Base-by-base conservation (phyloP, 306 rosid species). In the Prinsepia uniflora region DNA sequence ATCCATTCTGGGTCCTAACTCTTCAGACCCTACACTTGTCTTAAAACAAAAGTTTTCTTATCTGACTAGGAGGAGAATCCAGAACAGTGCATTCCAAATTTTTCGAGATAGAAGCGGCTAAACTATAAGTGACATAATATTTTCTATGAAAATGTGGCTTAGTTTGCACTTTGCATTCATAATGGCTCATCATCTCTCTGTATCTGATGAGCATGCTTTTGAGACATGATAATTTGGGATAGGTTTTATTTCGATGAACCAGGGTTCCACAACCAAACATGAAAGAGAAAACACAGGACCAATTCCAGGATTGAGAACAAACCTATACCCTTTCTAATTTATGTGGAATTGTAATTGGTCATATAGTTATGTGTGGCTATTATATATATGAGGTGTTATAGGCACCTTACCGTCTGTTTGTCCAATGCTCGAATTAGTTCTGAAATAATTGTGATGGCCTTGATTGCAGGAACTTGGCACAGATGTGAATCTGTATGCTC, bases 401-500 rank as follows among this genome's bases (percentile, higher is more conserved):
- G 43, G 22, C 22, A 22, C 24, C 43, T 66, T 62, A 12, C 43
- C 57, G 46, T 66, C 55, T 46, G 55, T 45, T 24, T 20, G n/a
- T 45, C 56, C 5, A 22, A 13, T 5, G 30, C 40, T 49, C 4
- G 12, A 67, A 45, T 74, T 41, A 45, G 3, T 66, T 22, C 46
- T 60, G 53, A 75, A 41, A 9, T 60, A 24, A 40, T 67, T 79
- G 68, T 48, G 30, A 44, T 65, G 72, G 18, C 67, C 13, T 76
- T 45, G 55, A 83, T 73, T 84, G 70, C 74, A 91, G 99, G 97
- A 94, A 86, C 96, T 94, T 75, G 97, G 99, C 81, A 81, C 96
- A 9, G 97, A 91, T 79, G 84, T 64, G 78, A 94, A 94, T 81
- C 85, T 94, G 65, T 94, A 94, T 87, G 99, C 99, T 55, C 82